Percentiles rank a stretch among this genome's conserved stretches.
Evolutionary conservation across 1,139 yeast genomes (phyloP).

Genomic region (Hyphopichia burtonii): DNA sequence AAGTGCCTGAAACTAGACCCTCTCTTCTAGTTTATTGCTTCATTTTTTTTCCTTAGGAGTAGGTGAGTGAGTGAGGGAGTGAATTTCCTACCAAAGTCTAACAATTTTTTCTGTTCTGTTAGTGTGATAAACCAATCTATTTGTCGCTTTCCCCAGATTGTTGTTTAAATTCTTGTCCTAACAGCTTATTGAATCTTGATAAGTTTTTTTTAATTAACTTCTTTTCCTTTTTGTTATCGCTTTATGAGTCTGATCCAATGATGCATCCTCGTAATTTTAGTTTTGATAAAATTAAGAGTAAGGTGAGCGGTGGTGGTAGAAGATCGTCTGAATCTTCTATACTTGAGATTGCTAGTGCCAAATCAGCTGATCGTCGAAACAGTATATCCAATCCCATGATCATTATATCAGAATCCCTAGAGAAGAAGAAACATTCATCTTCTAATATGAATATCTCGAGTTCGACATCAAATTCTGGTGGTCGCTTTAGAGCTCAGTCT

Average conservation of each 20-base stretch:
- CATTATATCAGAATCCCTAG: slow-evolving; percentile 15
- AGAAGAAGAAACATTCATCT: background rate
- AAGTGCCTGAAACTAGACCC: too few relatives aligned
- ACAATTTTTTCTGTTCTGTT: too few relatives aligned
- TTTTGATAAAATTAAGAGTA: slow-evolving; percentile 19
- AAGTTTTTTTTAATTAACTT: too few relatives aligned
- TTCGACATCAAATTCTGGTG: background rate
- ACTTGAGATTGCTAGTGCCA: slow-evolving; percentile 11
- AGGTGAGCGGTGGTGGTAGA: slow-evolving; percentile 13
- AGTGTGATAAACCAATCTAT: too few relatives aligned
- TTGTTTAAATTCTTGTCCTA: too few relatives aligned
- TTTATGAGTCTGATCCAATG: background rate
- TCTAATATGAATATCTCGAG: background rate
- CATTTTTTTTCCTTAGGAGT: too few relatives aligned
- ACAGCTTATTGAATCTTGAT: too few relatives aligned
- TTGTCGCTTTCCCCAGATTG: too few relatives aligned
- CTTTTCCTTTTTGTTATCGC: too few relatives aligned
- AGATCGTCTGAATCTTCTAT: slow-evolving; percentile 16
- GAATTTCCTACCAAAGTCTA: too few relatives aligned
- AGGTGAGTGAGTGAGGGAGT: too few relatives aligned
- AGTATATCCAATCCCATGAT: slow-evolving; percentile 22
- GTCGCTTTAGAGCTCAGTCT: slow-evolving; percentile 18
- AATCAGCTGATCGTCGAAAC: slow-evolving; percentile 13
- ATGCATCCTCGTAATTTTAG: slow-evolving; percentile 16
- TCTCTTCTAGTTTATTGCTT: too few relatives aligned